Percentiles rank a stretch among this genome's conserved stretches.
Conservation (phyloP, 345 rosid species). For the Eucalyptus regnans region DNA sequence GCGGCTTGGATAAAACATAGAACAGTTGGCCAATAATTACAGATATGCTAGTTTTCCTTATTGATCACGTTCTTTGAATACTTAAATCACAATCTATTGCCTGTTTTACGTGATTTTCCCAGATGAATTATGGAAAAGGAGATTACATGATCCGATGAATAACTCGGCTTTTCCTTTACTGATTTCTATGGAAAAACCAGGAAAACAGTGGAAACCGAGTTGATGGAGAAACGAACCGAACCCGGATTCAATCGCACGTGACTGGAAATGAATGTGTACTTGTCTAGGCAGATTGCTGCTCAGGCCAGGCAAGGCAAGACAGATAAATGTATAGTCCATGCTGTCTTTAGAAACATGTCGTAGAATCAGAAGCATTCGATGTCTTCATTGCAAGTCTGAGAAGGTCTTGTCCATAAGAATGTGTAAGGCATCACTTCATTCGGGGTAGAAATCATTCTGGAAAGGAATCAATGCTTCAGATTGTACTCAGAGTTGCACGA, state of each 20-base stretch:
- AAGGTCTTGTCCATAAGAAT: neutral
- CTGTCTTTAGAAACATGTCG: neutral
- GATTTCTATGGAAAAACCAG: neutral
- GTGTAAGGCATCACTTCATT: neutral
- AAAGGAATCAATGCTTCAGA: neutral
- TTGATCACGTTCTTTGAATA: neutral
- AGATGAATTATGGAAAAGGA: neutral
- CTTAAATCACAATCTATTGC: neutral
- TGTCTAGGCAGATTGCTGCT: neutral
- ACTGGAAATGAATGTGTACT: neutral
- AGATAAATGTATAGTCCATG: neutral
- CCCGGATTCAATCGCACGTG: neutral
- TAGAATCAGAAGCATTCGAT: neutral
- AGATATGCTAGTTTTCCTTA: neutral
- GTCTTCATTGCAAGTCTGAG: neutral
- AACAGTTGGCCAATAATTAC: neutral
- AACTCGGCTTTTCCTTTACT: neutral
- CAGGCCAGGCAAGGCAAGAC: neutral
- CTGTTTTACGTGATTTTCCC: neutral
- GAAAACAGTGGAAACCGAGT: neutral
- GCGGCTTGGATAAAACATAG: neutral
- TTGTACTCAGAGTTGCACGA: neutral
- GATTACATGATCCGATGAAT: neutral
- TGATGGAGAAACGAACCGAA: neutral
- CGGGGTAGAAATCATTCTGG: neutral